These are phyloP conservation scores for Citrus trifoliata DNA, from an alignment of 345 rosid species.

Conservation along the genomic window DNA sequence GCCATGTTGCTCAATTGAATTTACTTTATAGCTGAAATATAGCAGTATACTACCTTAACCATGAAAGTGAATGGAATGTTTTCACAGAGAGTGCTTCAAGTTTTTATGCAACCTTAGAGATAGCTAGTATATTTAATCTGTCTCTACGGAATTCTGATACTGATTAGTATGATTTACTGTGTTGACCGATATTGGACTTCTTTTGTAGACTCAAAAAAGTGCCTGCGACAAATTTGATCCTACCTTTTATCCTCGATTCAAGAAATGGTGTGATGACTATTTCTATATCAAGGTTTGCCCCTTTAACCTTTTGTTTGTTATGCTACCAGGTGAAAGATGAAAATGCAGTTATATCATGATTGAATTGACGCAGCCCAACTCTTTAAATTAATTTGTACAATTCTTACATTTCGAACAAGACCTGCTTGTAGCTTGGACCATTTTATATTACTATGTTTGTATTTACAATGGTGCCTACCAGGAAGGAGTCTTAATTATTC, in stretches of 20 bases:
- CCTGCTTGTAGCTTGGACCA: not conserved
- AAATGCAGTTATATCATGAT: not conserved
- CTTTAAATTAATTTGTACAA: not conserved
- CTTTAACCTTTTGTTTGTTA: not conserved
- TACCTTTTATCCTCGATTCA: constrained; percentile 81
- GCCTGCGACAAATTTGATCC: constrained; percentile 93
- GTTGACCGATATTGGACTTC: not conserved
- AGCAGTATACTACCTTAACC: not conserved
- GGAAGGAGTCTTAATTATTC: not conserved
- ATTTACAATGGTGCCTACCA: not conserved
- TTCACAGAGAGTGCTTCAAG: not conserved
- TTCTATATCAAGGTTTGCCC: constrained; percentile 75
- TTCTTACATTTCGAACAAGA: not conserved
- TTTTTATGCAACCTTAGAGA: not conserved
- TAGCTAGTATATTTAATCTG: not conserved
- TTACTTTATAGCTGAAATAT: not conserved
- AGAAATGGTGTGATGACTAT: constrained; percentile 98
- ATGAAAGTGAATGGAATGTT: not conserved
- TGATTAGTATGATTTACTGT: not conserved
- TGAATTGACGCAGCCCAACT: not conserved
- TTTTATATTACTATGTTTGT: not conserved
- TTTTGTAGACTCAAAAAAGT: constrained; percentile 63
- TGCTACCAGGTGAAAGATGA: not conserved
- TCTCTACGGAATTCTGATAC: not conserved
- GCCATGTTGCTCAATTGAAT: not conserved